phyloP scores from a whole-genome alignment of 169 alveolate species.

The Besnoitia besnoiti region DNA sequence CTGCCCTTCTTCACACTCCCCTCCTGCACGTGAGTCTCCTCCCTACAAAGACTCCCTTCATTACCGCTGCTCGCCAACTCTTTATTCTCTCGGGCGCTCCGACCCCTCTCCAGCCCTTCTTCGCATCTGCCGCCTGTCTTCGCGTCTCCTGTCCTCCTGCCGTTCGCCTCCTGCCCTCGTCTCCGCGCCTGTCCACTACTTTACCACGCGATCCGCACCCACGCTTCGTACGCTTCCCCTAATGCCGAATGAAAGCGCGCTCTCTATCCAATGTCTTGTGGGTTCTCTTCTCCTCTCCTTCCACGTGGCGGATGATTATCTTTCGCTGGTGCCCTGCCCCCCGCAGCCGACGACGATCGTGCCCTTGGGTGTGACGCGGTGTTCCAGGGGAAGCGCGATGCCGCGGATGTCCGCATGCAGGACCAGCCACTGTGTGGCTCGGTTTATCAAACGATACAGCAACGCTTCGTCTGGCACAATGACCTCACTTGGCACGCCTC shows the following conservation, averaged over 20 bases:
- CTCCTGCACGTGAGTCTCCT: too few relatives aligned
- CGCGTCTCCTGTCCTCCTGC: too few relatives aligned
- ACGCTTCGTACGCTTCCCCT: background rate
- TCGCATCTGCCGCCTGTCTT: too few relatives aligned
- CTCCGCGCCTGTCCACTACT: too few relatives aligned
- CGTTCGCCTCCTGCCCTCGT: too few relatives aligned
- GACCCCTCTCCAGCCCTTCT: too few relatives aligned
- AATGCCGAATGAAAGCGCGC: background rate
- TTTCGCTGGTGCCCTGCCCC: background rate
- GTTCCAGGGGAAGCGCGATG: background rate
- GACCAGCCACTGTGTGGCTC: conserved; percentile 7
- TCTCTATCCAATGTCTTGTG: background rate
- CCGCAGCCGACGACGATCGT: background rate
- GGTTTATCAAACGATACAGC: background rate
- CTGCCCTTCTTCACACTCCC: too few relatives aligned
- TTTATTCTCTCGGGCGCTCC: too few relatives aligned
- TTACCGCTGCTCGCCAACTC: too few relatives aligned
- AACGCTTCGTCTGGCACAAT: background rate
- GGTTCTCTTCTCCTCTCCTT: background rate
- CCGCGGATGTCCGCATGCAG: background rate
- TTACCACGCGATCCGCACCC: too few relatives aligned
- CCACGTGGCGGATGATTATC: background rate
- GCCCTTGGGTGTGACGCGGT: background rate
- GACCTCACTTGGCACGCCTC: background rate
- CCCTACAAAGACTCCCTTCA: too few relatives aligned